These are phyloP conservation scores for Amyloporia xantha DNA, from an alignment of 768 basidiomycete species.

Conservation along the genomic window DNA sequence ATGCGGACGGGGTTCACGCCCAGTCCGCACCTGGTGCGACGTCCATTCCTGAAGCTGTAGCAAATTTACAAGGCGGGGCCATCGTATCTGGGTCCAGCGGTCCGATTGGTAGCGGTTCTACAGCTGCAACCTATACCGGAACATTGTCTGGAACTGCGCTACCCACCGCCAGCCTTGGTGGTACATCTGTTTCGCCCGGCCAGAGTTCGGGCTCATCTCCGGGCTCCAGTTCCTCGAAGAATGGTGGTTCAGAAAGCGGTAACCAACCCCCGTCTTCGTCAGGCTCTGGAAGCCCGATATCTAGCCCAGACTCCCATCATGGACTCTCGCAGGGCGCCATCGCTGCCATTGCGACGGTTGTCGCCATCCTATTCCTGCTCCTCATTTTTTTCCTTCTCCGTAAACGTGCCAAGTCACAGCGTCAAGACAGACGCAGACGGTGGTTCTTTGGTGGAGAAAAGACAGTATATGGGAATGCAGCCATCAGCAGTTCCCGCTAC, in stretches of 20 bases:
- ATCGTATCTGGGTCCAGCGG: not conserved
- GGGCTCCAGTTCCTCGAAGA: not conserved
- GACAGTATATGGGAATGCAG: slow-evolving; percentile 3
- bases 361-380: slow-evolving; percentile 25
- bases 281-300: not conserved
- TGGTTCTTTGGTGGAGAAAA: slow-evolving; percentile 38
- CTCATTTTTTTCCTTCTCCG: slow-evolving; percentile 39
- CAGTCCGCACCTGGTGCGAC: not conserved
- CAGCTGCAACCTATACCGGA: not conserved
- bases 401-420: slow-evolving; percentile 36
- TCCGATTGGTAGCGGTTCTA: not conserved
- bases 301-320: slow-evolving; percentile 15
- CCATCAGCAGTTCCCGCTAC: too few relatives aligned
- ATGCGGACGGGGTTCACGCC: too few relatives aligned
- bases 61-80: not conserved
- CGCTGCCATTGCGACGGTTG: slow-evolving; percentile 35
- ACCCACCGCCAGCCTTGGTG: not conserved
- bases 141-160: not conserved
- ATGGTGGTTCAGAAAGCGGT: not conserved
- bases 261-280: not conserved
- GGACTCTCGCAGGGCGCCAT: slow-evolving; percentile 40
- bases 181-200: not conserved
- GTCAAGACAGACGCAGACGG: slow-evolving; percentile 33
- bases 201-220: not conserved
- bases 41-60: not conserved